A percentile compares a stretch with the other conserved stretches of the same genome.
Evolutionary conservation across 192 early-diverging fungal species (phyloP).

Genomic region (Pilobolus umbonatus): DNA sequence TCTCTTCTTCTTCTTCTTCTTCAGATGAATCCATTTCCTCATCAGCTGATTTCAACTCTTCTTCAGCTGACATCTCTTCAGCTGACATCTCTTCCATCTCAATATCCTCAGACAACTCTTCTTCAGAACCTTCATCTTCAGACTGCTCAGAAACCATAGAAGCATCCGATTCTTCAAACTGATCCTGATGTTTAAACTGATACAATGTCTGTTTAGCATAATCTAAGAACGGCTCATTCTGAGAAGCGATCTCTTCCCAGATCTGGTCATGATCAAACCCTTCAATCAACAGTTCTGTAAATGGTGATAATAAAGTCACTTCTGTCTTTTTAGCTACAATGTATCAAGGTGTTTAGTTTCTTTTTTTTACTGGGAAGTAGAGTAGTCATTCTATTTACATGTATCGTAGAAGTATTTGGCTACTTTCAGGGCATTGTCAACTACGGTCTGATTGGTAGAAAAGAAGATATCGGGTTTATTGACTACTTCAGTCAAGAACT

Average conservation of each 20-base stretch:
- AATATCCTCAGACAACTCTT: slow-evolving; percentile 18
- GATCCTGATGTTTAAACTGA: slow-evolving; percentile 40
- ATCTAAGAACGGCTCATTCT: slow-evolving; percentile 75
- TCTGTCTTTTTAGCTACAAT: slow-evolving; percentile 45
- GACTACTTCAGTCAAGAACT: slow-evolving; percentile 26
- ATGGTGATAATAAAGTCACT: slow-evolving; percentile 43
- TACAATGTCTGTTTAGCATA: slow-evolving; percentile 42
- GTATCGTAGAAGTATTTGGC: slow-evolving; percentile 52
- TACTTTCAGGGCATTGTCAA: slow-evolving; percentile 35
- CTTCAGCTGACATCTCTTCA: slow-evolving; percentile 15
- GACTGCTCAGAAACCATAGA: slow-evolving; percentile 39
- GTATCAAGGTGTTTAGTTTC: neutral
- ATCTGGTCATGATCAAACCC: slow-evolving; percentile 82
- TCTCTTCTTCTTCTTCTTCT: slow-evolving; percentile 41
- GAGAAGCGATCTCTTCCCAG: slow-evolving; percentile 89
- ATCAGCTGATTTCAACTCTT: slow-evolving; percentile 36
- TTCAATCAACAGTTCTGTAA: slow-evolving; percentile 60
- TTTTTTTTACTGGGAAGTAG: neutral
- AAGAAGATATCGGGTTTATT: slow-evolving; percentile 53
- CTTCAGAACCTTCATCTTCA: neutral
- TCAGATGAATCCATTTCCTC: slow-evolving; percentile 39
- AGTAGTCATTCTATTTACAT: slow-evolving; percentile 27
- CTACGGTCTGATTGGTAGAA: slow-evolving; percentile 27
- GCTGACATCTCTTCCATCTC: slow-evolving; percentile 3
- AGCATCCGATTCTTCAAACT: slow-evolving; percentile 25